Base-by-base conservation (phyloP, 495 filamentous ascomycete genomes). In the Parathielavia hyrcaniae region DNA sequence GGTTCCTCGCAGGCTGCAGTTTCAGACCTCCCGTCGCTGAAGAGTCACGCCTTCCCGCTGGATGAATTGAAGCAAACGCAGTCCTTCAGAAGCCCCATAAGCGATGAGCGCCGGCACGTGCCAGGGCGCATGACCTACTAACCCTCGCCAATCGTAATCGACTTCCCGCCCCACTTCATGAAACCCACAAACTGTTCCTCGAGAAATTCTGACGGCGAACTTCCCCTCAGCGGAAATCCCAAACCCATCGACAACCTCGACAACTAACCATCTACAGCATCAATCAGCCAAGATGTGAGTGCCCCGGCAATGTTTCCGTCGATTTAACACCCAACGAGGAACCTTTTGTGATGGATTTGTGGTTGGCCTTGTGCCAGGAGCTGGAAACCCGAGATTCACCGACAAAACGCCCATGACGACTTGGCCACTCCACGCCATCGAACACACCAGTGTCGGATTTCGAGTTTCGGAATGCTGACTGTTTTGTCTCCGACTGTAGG, bases 201-300 rank as follows among this genome's bases (percentile, higher is more conserved):
- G 64, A 70, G 69, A 70, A 70, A 72, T 72, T 70, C 64, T 66
- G 65, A 69, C 60, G 53, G 60, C 61, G 59, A 67, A 64, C 68
- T 67, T 72, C 69, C 70, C 67, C 69, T 70, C 69, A 70, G 64
- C 71, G 63, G 64, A 65, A 70, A 68, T 68, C 64, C 66, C 61
- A 61, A 62, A 58, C 66, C 57, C 68, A 72, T 72, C 75, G 72
- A 71, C 71, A 75, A 70, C 67, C 61, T 59, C 64, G 67, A 67
- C 66, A 67, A 67, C 66, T 68, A 72, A 71, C 73, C 71, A 71
- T 70, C 71, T 63, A 73, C 75, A 63, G 66, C 62, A 71, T 66
- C 66, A 75, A 67, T 66, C 67, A 62, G 74, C 72, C 73, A 80
- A 79, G 69, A 82, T 82, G 79, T 82, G 76, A 80, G 79, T 72